Evolutionary conservation across 805 yeast genomes (phyloP).

Genomic region (Wickerhamomyces hampshirensis): DNA sequence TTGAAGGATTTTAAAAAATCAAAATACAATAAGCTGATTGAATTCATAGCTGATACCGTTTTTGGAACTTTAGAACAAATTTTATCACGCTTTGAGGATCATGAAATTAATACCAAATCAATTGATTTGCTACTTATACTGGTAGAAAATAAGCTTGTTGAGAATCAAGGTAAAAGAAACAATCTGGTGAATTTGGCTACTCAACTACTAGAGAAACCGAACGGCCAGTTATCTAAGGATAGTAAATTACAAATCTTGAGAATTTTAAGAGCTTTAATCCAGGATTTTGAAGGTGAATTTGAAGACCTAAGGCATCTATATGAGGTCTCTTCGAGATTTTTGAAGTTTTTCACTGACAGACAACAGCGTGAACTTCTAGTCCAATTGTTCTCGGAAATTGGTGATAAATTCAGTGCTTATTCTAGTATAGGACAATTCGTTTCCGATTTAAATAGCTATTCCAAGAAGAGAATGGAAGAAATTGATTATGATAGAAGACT

Average conservation of each 20-base stretch:
- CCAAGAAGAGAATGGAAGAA: conserved; percentile 56
- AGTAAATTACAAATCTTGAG: conserved; percentile 55
- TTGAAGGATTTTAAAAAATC: conserved; percentile 36
- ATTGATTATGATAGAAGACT: conserved; percentile 77
- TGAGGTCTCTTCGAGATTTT: conserved; percentile 48
- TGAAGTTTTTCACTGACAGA: conserved; percentile 53
- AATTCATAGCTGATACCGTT: conserved; percentile 54
- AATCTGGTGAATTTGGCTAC: conserved; percentile 54
- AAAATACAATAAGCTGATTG: conserved; percentile 45
- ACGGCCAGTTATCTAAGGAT: conserved; percentile 41
- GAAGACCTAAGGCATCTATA: conserved; percentile 46
- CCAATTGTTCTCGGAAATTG: conserved; percentile 55
- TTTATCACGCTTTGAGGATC: conserved; percentile 33
- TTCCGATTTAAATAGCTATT: conserved; percentile 64
- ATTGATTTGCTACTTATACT: conserved; percentile 47
- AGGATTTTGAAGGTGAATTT: conserved; percentile 48
- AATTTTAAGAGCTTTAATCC: conserved; percentile 51
- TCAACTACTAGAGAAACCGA: conserved; percentile 54
- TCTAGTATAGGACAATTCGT: conserved; percentile 47
- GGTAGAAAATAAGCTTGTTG: conserved; percentile 53
- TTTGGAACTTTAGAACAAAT: conserved; percentile 46
- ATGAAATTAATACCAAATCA: conserved; percentile 47
- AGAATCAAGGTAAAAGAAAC: conserved; percentile 47
- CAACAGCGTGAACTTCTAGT: conserved; percentile 60
- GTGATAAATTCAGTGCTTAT: conserved; percentile 42